phyloP scores from a whole-genome alignment of 2,329 filamentous ascomycete species.

The Alternaria novae-zelandiae region DNA sequence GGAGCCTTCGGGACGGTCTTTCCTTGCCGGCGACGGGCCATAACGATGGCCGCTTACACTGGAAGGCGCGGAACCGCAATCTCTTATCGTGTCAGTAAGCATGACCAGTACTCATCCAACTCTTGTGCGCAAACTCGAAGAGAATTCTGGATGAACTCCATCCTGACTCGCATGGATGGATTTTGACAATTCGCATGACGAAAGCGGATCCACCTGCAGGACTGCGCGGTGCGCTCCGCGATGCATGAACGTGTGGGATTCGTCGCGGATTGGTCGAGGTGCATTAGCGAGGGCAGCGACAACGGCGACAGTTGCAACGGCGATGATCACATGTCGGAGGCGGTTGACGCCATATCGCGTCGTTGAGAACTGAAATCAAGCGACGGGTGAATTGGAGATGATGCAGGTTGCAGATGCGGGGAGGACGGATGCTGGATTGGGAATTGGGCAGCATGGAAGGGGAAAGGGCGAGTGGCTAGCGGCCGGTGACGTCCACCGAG shows the following conservation, averaged over 20 bases:
- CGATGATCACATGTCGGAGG: conserved; percentile 3
- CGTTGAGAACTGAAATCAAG: not conserved
- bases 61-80: not conserved
- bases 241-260: conserved; percentile 15
- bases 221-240: conserved; percentile 10
- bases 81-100: not conserved
- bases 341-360: conserved; percentile 20
- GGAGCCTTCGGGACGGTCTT: not conserved
- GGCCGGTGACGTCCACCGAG: conserved; percentile 20
- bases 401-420: not conserved
- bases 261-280: not conserved
- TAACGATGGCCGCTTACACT: not conserved
- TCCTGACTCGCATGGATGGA: not conserved
- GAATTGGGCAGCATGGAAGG: not conserved
- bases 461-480: conserved; percentile 4
- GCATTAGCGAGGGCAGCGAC: conserved; percentile 19
- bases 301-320: conserved; percentile 6
- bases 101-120: not conserved
- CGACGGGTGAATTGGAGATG: not conserved
- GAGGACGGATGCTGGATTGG: not conserved
- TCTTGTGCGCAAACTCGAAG: not conserved
- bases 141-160: not conserved
- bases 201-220: conserved; percentile 1
- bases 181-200: not conserved
- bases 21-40: not conserved